Conservation (phyloP, 192 early-diverging fungal genomes). For the Dissophora globulifera region DNA sequence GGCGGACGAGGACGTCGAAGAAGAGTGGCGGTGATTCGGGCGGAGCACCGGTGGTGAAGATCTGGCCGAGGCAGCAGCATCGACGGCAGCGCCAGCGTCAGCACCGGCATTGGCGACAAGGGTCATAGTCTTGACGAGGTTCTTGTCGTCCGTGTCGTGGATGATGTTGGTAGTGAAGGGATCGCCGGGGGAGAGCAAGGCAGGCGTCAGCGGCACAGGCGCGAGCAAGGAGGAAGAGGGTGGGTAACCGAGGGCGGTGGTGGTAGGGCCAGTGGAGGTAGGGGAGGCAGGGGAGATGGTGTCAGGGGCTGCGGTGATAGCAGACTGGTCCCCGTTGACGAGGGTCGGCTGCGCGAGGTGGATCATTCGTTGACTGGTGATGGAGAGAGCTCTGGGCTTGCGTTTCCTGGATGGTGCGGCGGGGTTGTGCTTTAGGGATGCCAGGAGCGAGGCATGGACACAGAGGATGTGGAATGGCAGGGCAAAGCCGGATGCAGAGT, state of each 20-base stretch:
- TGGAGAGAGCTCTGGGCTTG: too few relatives aligned
- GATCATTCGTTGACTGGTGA: too few relatives aligned
- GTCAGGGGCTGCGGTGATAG: too few relatives aligned
- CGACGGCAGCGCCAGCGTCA: constrained; percentile 23
- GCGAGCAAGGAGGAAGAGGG: not conserved
- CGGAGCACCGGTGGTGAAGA: constrained; percentile 8
- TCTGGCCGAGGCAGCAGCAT: constrained; percentile 13
- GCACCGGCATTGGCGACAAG: constrained; percentile 23
- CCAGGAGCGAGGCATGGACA: not conserved
- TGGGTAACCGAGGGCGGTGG: not conserved
- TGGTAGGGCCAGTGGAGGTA: not conserved
- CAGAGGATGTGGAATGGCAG: not conserved
- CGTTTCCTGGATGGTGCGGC: too few relatives aligned
- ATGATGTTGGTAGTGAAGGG: constrained; percentile 21
- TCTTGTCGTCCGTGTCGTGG: constrained; percentile 12
- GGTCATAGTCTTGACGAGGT: constrained; percentile 22
- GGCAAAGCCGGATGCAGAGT: not conserved
- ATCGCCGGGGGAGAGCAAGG: constrained; percentile 15
- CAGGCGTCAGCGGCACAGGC: too few relatives aligned
- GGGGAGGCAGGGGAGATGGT: not conserved
- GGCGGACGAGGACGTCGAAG: constrained; percentile 7
- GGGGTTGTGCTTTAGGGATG: not conserved
- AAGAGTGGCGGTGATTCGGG: constrained; percentile 3
- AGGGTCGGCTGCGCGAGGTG: too few relatives aligned
- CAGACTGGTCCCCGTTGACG: too few relatives aligned